These are phyloP conservation scores for Blastomyces gilchristii DNA, from an alignment of 2,329 filamentous ascomycete species.

Conservation along the genomic window DNA sequence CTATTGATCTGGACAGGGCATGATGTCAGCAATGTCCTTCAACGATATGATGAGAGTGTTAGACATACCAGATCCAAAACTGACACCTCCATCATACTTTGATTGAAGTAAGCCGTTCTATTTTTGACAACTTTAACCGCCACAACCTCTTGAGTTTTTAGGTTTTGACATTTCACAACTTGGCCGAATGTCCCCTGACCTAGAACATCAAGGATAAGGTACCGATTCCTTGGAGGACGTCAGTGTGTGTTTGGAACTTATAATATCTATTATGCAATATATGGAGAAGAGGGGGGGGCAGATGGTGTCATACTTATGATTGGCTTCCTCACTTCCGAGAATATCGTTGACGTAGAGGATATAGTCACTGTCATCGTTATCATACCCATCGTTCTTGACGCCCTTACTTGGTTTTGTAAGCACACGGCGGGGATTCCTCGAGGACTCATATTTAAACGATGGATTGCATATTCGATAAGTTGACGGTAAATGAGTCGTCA, in stretches of 20 bases:
- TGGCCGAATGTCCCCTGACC: conserved; percentile 97
- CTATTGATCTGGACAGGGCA: conserved; percentile 63
- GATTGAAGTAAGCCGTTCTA: conserved; percentile 96
- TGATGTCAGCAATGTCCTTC: conserved; percentile 18
- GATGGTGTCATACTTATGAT: conserved; percentile 65
- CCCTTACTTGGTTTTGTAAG: conserved; percentile 98
- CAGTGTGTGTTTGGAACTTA: conserved; percentile 7
- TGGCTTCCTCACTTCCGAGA: conserved; percentile 90
- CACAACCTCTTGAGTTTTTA: conserved; percentile 97
- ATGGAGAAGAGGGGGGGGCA: not conserved
- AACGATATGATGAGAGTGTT: not conserved
- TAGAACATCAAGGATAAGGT: conserved; percentile 91
- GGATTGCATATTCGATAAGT: conserved; percentile 99
- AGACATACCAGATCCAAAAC: conserved; percentile 75
- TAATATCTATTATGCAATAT: not conserved
- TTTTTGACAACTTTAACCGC: conserved; percentile 99
- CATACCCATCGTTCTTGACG: conserved; percentile 95
- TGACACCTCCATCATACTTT: conserved; percentile 99
- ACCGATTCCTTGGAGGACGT: conserved; percentile 59
- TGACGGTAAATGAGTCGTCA: conserved; percentile 83
- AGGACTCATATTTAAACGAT: conserved; percentile 96
- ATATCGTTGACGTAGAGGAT: conserved; percentile 99
- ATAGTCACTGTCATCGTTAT: conserved; percentile 98
- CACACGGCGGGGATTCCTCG: conserved; percentile 86
- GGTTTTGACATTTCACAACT: conserved; percentile 96